Conservation (phyloP, 2,329 filamentous ascomycete species). For the Hawksworthiomyces lignivorus region DNA sequence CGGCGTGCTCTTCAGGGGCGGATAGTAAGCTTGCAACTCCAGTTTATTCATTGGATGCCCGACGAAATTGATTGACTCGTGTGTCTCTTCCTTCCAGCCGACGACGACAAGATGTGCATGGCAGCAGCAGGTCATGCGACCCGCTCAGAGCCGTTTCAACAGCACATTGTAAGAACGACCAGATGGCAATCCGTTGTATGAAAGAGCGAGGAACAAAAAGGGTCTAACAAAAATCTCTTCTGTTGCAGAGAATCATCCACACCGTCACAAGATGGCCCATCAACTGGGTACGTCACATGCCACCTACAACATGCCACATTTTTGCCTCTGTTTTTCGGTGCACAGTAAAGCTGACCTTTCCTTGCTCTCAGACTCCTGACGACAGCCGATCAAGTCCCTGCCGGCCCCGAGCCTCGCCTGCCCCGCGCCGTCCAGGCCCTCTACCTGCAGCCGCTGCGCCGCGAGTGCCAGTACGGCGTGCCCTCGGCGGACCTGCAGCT, state of each 20-base stretch:
- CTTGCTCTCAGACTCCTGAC: not conserved
- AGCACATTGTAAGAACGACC: constrained; percentile 14
- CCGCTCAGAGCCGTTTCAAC: constrained; percentile 8
- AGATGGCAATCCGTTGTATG: too few relatives aligned
- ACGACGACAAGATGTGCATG: constrained; percentile 8
- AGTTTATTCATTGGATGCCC: too few relatives aligned
- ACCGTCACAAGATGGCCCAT: too few relatives aligned
- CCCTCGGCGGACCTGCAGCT: constrained; percentile 87
- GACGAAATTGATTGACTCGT: too few relatives aligned
- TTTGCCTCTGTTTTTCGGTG: too few relatives aligned
- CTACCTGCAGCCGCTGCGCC: constrained; percentile 76
- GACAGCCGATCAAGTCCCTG: too few relatives aligned
- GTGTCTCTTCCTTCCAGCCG: not conserved
- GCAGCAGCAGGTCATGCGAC: constrained; percentile 11
- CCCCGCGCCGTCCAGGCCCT: constrained; percentile 78
- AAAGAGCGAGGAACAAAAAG: too few relatives aligned
- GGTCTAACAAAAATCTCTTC: too few relatives aligned
- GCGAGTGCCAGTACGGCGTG: constrained; percentile 64
- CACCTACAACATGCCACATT: too few relatives aligned
- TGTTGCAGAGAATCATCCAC: not conserved
- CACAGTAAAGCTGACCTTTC: too few relatives aligned
- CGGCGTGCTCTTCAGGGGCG: constrained; percentile 23
- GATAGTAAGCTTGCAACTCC: constrained; percentile 21
- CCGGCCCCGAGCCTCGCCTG: constrained; percentile 41
- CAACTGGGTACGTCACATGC: too few relatives aligned